Base-by-base conservation (phyloP, 768 basidiomycete species). In the Dendrothele bispora region DNA sequence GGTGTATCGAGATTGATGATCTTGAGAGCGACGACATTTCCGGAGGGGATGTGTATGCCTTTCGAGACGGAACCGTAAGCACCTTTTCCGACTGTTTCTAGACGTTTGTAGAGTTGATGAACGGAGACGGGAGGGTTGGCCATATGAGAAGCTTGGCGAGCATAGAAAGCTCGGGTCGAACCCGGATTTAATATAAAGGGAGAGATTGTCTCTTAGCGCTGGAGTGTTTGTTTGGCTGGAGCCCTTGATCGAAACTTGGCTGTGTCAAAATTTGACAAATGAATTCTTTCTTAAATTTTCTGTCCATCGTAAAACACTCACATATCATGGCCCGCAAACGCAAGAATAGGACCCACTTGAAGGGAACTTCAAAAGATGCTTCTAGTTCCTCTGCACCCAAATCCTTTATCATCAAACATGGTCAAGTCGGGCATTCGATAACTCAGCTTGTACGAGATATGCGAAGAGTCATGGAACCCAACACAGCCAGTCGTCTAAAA, bases 1-100 rank as follows among this genome's bases (percentile, higher is more conserved):
- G 87, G 82, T 21, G 88, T 95, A 69, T 98, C 97, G 55, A 98
- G 86, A 69, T 98, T 91, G 73, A 99, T 98, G 66, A 98, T 95
- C 72, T 99, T 99, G 71, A 98, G 84, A 15, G 95, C 97, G 27
- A 99, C 91, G 46, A 94, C 77, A 47, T 90, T 88, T 17, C 91
- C 91, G 0, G 91, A 86, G 1, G 85, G 77, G 41, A 89, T 79
- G 57, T 98, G 88, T 46, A 84, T 73, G 12, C 92, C 95, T 62
- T 88, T 91, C 73, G 95, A 91, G 12, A 99, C 95, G 7, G 92
- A 91, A 37, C 97, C 95, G 67, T 94, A 98, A 1, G 93, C 90
- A 52, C 95, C 95, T 67, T 92, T 94, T 26, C 95, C 95, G 27
- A 95, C 78, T n/a, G 91, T 87, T 66, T 95, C 91, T 34, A 95